Evolutionary conservation across 306 rosid genomes (phyloP), one percentile per base, ranked within the genome.

Genomic region (Astragalus membranaceus): DNA sequence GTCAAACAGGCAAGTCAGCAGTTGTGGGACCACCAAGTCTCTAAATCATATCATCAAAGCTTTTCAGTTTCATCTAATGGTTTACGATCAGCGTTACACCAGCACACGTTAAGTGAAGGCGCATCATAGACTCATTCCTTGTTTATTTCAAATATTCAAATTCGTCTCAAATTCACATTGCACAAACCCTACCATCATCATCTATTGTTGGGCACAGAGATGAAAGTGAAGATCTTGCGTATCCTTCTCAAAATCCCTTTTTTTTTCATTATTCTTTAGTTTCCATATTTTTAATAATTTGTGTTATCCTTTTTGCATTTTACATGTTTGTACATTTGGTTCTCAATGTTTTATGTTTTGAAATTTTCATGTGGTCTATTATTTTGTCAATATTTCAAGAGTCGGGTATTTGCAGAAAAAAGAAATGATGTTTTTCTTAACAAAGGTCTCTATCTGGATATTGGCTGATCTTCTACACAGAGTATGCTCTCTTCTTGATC

Each of bases 141-240:
- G 46, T 15, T 46, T 44, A 41, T 46, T 12, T 47, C 61, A 35
- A 8, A 59, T 20, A 53, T 52, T 26, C 8, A 5, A 54, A 23
- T 23, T 54, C 2, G 20, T 41, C 55, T 55, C 36, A 53, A 51
- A 16, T 36, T 41, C 2, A 10, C 53, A 29, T 32, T 15, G 2
- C 49, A 29, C 55, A 8, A 64, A 74, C 56, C 78, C 66, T 43
- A 56, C 33, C n/a, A 16, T 43, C 43, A 17, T 47, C 47, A 11
- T 32, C 48, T 37, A 17, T 59, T 64, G 41, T 13, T 32, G 49
- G 56, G 7, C 3, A 16, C 37, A 49, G 60, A 69, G 73, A 88
- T 86, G 95, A 80, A 88, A 79, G 86, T 88, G 62, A 88, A 86
- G 75, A 63, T 87, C 54, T 65, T 81, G 75, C 88, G 88, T 85